Evolutionary conservation across 2,329 filamentous ascomycete species (phyloP).

Genomic region (Exophiala sp.): DNA sequence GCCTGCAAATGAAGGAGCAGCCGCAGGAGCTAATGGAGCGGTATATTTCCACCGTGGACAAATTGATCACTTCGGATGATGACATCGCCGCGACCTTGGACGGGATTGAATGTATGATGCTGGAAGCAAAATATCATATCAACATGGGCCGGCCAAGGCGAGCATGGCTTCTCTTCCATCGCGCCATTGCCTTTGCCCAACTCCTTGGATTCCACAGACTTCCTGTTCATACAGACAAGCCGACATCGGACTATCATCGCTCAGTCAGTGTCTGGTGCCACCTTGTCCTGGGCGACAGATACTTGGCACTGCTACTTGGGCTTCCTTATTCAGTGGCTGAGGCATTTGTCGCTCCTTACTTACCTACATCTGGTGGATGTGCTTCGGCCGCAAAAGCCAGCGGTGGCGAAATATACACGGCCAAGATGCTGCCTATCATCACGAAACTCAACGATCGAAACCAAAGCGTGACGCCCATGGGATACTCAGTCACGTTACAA

Average conservation of each 20-base stretch:
- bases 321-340: slow-evolving; percentile 44
- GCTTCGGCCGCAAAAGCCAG: slow-evolving; percentile 2
- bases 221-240: slow-evolving; percentile 29
- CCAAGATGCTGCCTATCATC: slow-evolving; percentile 34
- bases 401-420: slow-evolving; percentile 31
- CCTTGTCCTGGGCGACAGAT: slow-evolving; percentile 44
- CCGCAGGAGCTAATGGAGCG: slow-evolving; percentile 42
- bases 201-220: slow-evolving; percentile 46
- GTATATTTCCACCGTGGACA: slow-evolving; percentile 45
- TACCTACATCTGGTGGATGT: slow-evolving; percentile 23
- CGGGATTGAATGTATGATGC: slow-evolving; percentile 48
- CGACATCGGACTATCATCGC: slow-evolving; percentile 30
- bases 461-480: slow-evolving; percentile 33
- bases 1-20: slow-evolving; percentile 36
- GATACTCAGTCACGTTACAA: slow-evolving; percentile 37
- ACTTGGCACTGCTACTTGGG: slow-evolving; percentile 49
- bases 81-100: slow-evolving; percentile 48
- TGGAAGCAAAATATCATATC: slow-evolving; percentile 49
- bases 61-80: slow-evolving; percentile 46
- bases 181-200: slow-evolving; percentile 48
- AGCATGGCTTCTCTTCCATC: slow-evolving; percentile 49
- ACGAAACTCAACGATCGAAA: slow-evolving; percentile 42
- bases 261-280: slow-evolving; percentile 38
- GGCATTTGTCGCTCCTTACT: slow-evolving; percentile 31
- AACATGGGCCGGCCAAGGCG: slow-evolving; percentile 52